phyloP scores from a whole-genome alignment of 1,284 basidiomycete genomes.

The Coniferiporia weirii region DNA sequence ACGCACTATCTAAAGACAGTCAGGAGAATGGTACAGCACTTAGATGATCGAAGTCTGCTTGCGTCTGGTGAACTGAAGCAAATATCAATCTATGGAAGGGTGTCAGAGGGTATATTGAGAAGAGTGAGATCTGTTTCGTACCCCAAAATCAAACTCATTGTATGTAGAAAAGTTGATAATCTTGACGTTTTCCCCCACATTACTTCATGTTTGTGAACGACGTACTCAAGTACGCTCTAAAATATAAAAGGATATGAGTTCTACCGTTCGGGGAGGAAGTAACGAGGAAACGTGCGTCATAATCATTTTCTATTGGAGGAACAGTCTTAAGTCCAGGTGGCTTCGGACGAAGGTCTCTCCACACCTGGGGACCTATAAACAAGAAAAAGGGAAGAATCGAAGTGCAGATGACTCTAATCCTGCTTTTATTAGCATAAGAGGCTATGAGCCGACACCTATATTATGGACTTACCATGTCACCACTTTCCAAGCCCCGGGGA shows the following conservation, averaged over 20 bases:
- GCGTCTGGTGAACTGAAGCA: constrained; percentile 9
- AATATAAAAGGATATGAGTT: not conserved
- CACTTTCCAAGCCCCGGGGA: not conserved
- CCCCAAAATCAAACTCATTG: not conserved
- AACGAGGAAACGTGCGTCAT: not conserved
- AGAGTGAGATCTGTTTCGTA: not conserved
- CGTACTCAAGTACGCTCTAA: not conserved
- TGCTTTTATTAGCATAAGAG: not conserved
- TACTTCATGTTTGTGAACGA: not conserved
- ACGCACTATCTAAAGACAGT: constrained; percentile 23
- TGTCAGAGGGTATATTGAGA: not conserved
- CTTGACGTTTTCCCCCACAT: too few species aligned
- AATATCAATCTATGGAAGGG: not conserved
- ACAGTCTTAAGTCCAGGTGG: not conserved
- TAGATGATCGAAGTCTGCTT: too few species aligned
- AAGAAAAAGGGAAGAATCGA: not conserved
- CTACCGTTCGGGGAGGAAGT: not conserved
- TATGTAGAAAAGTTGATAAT: not conserved
- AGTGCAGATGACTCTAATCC: not conserved
- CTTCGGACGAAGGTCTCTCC: not conserved
- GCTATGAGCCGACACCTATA: too few species aligned
- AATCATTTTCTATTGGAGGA: not conserved
- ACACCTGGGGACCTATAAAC: not conserved
- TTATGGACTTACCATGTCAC: not conserved
- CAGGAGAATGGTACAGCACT: too few species aligned